Evolutionary conservation across 73 alveolate species (phyloP), one percentile per base, ranked within the genome.

Genomic region (Strombidium stylifer): DNA sequence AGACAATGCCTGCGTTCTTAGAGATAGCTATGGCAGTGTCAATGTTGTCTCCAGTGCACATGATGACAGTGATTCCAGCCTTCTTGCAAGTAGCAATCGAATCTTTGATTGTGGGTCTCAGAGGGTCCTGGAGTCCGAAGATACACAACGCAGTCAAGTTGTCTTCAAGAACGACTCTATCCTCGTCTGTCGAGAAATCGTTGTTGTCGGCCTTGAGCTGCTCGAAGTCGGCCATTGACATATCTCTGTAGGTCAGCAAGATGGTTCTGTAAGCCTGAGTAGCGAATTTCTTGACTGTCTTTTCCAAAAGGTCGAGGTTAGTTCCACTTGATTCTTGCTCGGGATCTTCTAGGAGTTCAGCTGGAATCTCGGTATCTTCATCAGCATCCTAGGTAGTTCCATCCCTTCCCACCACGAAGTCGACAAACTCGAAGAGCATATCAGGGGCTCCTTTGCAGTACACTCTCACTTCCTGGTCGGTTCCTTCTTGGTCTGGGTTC

Each of bases 391-490:
- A 4, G 42, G 10, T 32, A 4, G 4, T 32, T 4, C 42, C 42
- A 32, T 32, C 10, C 42, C 10, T 32, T 4, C 10, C 42, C n/a
- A 6, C 4, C 42, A 32, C 10, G n/a, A 6, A 6, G 42, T 32
- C 10, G 10, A 32, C 42, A 32, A 6, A 32, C 42, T 53, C 83
- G 16, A 79, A 31, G 20, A 85, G 65, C 48, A 88, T 76, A 50
- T 94, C 99, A 7, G 97, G 92, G 1, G 96, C 98, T 37, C 99
- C 99, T 78, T 94, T 94, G n/a, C 86, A 44, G 60, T 68, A 91
- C 34, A 91, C 78, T 24, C 52, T 25, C 41, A 74, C 68, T 6
- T 6, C n/a, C 4, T 32, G 4, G 10, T 4, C n/a, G 6, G 21
- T 37, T 10, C 44, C 1, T n/a, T n/a, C n/a, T n/a, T n/a, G n/a